Evolutionary conservation across 306 rosid genomes (phyloP).

Genomic region (Cicer yamashitae): DNA sequence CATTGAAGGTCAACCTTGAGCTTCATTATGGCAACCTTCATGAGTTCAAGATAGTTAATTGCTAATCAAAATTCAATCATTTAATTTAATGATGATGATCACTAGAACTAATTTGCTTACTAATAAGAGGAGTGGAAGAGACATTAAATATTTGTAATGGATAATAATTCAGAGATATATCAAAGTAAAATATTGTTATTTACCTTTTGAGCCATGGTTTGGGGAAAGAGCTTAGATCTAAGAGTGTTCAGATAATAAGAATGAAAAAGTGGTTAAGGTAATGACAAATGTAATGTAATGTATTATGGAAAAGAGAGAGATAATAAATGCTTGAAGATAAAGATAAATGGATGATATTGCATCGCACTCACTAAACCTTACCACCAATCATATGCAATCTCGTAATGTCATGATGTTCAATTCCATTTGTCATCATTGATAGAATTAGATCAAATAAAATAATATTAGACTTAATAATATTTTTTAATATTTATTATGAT

Average conservation of each 20-base stretch:
- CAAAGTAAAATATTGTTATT: background rate
- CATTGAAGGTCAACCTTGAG: slow-evolving; percentile 77
- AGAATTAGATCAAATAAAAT: background rate
- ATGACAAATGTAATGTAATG: slow-evolving; percentile 1
- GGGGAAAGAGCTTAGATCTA: slow-evolving; percentile 27
- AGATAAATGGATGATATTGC: slow-evolving; percentile 15
- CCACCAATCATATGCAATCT: background rate
- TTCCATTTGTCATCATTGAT: background rate
- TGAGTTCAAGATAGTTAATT: background rate
- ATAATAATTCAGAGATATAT: background rate
- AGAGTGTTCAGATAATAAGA: background rate
- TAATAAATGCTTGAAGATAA: background rate
- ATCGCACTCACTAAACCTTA: slow-evolving; percentile 18
- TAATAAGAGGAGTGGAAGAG: background rate
- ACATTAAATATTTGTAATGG: background rate
- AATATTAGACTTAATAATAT: background rate
- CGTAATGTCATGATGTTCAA: background rate
- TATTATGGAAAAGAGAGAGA: background rate
- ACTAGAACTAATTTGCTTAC: background rate
- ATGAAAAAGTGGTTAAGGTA: background rate
- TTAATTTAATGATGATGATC: background rate
- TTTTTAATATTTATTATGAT: background rate
- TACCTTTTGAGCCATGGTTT: slow-evolving; percentile 51
- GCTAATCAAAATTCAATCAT: background rate
- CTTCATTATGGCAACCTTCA: slow-evolving; percentile 50